phyloP scores from a whole-genome alignment of 306 rosid genomes.

The Castanospermum australe region DNA sequence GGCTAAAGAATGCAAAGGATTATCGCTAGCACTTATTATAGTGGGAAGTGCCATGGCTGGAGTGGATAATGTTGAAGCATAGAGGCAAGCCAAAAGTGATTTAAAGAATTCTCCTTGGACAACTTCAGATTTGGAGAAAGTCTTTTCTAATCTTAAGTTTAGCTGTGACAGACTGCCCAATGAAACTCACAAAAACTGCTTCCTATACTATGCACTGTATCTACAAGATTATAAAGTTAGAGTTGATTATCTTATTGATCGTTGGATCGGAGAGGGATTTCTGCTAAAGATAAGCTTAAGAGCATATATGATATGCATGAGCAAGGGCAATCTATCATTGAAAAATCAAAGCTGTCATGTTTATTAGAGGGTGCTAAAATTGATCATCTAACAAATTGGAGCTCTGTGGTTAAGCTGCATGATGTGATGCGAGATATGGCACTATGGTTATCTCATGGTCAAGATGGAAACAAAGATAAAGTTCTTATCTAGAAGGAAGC shows the following conservation, averaged over 20 bases:
- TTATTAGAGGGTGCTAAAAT: neutral
- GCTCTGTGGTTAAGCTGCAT: neutral
- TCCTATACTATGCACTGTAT: neutral
- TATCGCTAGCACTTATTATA: slow-evolving; percentile 27
- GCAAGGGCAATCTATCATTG: neutral
- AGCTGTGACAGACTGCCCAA: slow-evolving; percentile 22
- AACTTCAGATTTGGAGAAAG: neutral
- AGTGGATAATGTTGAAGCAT: neutral
- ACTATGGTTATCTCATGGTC: neutral
- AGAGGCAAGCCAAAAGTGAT: neutral
- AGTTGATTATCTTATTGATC: neutral
- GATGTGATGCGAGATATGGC: slow-evolving; percentile 26
- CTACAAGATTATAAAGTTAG: neutral
- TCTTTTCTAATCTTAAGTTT: slow-evolving; percentile 8
- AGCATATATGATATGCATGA: neutral
- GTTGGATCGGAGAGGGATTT: neutral
- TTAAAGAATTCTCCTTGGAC: neutral
- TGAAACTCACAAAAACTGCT: neutral
- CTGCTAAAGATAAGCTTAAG: neutral
- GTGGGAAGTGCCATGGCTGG: slow-evolving; percentile 27
- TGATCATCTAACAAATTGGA: no score
- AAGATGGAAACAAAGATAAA: neutral
- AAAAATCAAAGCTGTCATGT: neutral
- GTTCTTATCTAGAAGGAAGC: neutral
- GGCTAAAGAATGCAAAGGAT: neutral